Evolutionary conservation across 2,329 filamentous ascomycete genomes (phyloP).

Genomic region (Nigrograna mackinnonii): DNA sequence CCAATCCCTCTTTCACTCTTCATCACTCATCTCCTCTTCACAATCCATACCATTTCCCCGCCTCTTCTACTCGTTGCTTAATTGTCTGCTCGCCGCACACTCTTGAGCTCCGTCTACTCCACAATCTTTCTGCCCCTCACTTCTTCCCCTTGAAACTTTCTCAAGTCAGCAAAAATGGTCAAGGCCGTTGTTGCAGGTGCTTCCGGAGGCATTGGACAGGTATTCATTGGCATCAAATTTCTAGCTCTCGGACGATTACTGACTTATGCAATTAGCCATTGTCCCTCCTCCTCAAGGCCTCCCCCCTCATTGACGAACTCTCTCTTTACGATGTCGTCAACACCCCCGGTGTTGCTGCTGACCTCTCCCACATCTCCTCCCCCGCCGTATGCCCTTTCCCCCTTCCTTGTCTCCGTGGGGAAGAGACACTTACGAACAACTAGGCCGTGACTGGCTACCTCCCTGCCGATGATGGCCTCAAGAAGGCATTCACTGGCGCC

Average conservation of each 20-base stretch:
- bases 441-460: conserved; percentile 85
- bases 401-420: conserved; percentile 5
- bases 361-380: conserved; percentile 96
- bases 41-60: conserved; percentile 6
- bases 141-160: conserved; percentile 6
- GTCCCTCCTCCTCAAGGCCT: conserved; percentile 93
- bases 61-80: neutral
- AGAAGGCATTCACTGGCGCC: conserved; percentile 86
- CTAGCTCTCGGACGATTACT: no score
- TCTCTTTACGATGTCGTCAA: conserved; percentile 99
- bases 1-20: neutral
- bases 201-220: conserved; percentile 98
- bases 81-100: neutral
- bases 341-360: conserved; percentile 92
- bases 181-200: conserved; percentile 79
- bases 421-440: conserved; percentile 18
- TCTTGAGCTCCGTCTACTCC: neutral
- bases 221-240: conserved; percentile 44
- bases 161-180: conserved; percentile 39
- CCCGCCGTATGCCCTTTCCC: conserved; percentile 64
- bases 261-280: conserved; percentile 67
- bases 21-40: conserved; percentile 6
- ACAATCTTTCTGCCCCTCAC: neutral
- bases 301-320: conserved; percentile 86
- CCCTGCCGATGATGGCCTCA: conserved; percentile 80